phyloP scores from a whole-genome alignment of 2,329 filamentous ascomycete species.

The Penicillium digitatum region DNA sequence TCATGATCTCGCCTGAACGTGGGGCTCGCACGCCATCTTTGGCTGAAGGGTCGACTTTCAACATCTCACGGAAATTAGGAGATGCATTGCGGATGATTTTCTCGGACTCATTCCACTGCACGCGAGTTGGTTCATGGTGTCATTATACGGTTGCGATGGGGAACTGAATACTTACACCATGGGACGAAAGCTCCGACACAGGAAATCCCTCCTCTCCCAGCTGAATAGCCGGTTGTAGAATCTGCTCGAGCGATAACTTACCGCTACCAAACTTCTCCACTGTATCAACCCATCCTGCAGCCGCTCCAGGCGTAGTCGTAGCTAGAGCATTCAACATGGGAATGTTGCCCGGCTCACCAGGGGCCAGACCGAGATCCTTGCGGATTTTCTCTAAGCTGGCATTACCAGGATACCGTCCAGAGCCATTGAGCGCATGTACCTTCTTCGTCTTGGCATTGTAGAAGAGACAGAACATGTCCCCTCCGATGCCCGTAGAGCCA shows the following conservation, averaged over 20 bases:
- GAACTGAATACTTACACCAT: slow-evolving; percentile 54
- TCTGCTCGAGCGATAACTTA: slow-evolving; percentile 69
- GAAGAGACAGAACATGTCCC: slow-evolving; percentile 94
- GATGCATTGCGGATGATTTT: slow-evolving; percentile 64
- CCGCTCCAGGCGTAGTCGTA: slow-evolving; percentile 82
- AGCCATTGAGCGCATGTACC: slow-evolving; percentile 85
- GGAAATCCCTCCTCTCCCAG: slow-evolving; percentile 86
- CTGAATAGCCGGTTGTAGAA: slow-evolving; percentile 77
- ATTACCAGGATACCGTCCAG: slow-evolving; percentile 72
- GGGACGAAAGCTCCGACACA: slow-evolving; percentile 72
- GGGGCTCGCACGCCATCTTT: slow-evolving; percentile 70
- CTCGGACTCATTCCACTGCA: slow-evolving; percentile 69
- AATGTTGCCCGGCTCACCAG: slow-evolving; percentile 57
- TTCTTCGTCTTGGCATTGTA: slow-evolving; percentile 79
- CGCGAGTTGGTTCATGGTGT: slow-evolving; percentile 3
- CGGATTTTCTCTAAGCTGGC: slow-evolving; percentile 67
- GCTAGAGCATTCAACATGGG: slow-evolving; percentile 73
- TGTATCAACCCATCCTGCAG: slow-evolving; percentile 89
- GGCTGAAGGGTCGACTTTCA: slow-evolving; percentile 69
- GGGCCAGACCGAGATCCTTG: slow-evolving; percentile 62
- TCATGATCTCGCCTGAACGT: slow-evolving; percentile 78
- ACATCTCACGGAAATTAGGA: slow-evolving; percentile 80
- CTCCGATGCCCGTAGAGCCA: slow-evolving; percentile 87
- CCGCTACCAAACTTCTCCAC: slow-evolving; percentile 86
- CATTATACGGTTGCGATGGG: background rate